Evolutionary conservation across 805 yeast genomes (phyloP), one percentile per base, ranked within the genome.

Genomic region (Brettanomyces nanus): DNA sequence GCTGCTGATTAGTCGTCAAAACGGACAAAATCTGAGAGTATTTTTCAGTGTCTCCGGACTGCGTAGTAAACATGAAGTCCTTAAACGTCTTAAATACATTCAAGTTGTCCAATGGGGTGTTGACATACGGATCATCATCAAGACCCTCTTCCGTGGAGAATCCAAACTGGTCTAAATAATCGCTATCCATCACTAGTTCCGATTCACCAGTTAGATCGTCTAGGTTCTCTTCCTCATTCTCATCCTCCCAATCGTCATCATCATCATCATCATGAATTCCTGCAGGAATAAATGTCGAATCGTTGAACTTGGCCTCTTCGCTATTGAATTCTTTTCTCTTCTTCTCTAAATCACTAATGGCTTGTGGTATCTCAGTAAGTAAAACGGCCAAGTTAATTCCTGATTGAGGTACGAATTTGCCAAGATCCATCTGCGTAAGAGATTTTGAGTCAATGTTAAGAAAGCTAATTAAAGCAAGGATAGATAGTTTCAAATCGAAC

Each of bases 91-190:
- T 66, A 58, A 78, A 86, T 3, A 83, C 79, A 53, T 90, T 83
- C 35, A 87, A 61, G 30, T 68, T 64, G 53, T 90, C 97, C 34
- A 92, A 68, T 3, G 94, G 80, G 1, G 90, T 81, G 46, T 79
- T 81, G 19, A 83, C 73, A 53, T 83, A 66, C 7, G 95, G 77
- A 53, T 83, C 95, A 52, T 89, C 97, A 33, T 79, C 77, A 32
- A 84, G 68, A 6, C 83, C 92, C 35, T 82, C 92, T 36, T 76
- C 78, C 7, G 75, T 35, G 18, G 27, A 10, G 22, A 28, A 35
- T 11, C 38, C 38, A 22, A 4, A 35, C 28, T 35, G 38, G 26
- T 28, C 21, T 20, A 35, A 17, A 21, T 21, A 28, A 7, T 29
- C 33, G 28, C 19, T 19, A 14, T 35, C 38, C 6, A 28, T 9